phyloP scores from a whole-genome alignment of 2,329 filamentous ascomycete genomes.

The Penicillium sp. region DNA sequence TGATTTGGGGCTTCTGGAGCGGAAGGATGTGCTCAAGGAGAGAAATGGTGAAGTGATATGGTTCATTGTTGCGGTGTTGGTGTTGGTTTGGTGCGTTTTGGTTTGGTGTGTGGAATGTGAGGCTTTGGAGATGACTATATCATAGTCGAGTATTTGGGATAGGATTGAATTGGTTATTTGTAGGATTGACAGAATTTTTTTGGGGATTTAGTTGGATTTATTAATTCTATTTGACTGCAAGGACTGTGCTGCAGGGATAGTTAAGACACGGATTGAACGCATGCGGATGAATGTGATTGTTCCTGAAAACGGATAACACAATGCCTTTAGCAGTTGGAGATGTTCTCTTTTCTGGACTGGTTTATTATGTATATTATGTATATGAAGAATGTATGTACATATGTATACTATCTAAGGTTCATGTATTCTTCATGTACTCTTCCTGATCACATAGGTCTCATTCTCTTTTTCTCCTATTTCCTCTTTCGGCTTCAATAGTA shows the following conservation, averaged over 20 bases:
- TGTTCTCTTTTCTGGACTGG: too few species aligned
- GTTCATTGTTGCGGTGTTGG: conserved; percentile 22
- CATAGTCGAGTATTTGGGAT: background rate
- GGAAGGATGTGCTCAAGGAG: conserved; percentile 35
- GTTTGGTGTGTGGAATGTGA: conserved; percentile 1
- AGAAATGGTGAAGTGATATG: conserved; percentile 27
- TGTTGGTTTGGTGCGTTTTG: background rate
- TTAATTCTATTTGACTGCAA: conserved; percentile 18
- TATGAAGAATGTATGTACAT: too few species aligned
- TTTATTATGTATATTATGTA: too few species aligned
- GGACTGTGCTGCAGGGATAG: conserved; percentile 25
- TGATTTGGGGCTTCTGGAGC: conserved; percentile 20
- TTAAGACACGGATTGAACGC: conserved; percentile 25
- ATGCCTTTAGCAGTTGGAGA: background rate
- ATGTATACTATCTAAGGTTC: too few species aligned
- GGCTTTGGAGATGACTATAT: background rate
- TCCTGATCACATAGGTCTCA: background rate
- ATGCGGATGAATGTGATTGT: conserved; percentile 26
- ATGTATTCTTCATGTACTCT: background rate
- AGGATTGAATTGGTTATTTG: background rate
- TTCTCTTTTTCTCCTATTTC: background rate
- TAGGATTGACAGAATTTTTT: background rate
- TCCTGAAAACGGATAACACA: conserved; percentile 14
- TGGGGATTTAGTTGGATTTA: background rate
- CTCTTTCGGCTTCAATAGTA: conserved; percentile 15